phyloP scores from a whole-genome alignment of 495 filamentous ascomycete genomes.

The Filosporella fistucella region DNA sequence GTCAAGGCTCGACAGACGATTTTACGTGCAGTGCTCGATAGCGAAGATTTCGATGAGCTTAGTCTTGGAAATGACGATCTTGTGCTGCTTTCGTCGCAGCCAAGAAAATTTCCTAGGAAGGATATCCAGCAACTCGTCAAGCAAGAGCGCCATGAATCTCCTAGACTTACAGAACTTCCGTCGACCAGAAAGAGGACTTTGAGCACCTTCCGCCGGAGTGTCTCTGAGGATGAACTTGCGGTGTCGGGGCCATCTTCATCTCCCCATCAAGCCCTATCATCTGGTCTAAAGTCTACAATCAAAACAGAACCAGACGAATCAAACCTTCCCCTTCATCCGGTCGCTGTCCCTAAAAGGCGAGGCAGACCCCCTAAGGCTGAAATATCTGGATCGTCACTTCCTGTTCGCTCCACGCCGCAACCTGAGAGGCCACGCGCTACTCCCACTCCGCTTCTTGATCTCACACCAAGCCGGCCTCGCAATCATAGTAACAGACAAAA shows the following conservation, averaged over 20 bases:
- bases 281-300: too few species aligned
- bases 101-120: not conserved
- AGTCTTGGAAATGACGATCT: slow-evolving; percentile 24
- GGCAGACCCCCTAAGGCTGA: too few species aligned
- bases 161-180: not conserved
- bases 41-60: slow-evolving; percentile 31
- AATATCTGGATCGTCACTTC: too few species aligned
- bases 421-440: not conserved
- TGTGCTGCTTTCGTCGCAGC: slow-evolving; percentile 20
- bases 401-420: too few species aligned
- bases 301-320: slow-evolving; percentile 12
- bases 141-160: too few species aligned
- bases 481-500: too few species aligned
- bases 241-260: not conserved
- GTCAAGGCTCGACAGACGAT: slow-evolving; percentile 3
- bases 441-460: slow-evolving; percentile 12
- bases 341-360: too few species aligned
- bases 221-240: slow-evolving; percentile 17
- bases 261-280: not conserved
- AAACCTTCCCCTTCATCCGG: not conserved
- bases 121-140: not conserved
- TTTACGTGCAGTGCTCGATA: not conserved
- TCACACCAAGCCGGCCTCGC: slow-evolving; percentile 8
- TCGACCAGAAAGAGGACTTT: slow-evolving; percentile 16
- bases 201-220: not conserved